Conservation (phyloP, 768 basidiomycete genomes). For the Exidia glandulosa region DNA sequence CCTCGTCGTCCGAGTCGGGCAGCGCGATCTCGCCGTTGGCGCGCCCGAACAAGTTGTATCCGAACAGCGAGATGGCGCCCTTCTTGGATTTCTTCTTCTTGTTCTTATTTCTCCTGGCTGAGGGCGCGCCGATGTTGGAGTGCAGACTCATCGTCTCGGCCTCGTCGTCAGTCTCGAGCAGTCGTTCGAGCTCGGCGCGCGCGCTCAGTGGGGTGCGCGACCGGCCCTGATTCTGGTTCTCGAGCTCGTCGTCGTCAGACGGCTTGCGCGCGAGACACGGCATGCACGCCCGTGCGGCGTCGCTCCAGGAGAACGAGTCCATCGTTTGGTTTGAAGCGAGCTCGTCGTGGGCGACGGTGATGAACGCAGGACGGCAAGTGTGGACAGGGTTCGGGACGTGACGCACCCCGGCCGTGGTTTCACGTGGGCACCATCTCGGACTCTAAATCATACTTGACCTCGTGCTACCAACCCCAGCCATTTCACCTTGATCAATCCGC, state of each 20-base stretch:
- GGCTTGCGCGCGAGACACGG: conserved; percentile 33
- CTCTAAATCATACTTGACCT: no score
- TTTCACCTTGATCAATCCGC: no score
- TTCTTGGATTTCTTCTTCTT: conserved; percentile 15
- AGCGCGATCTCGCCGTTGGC: conserved; percentile 39
- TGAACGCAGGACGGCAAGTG: no score
- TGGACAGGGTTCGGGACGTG: no score
- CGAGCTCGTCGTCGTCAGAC: conserved; percentile 21
- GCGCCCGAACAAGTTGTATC: conserved; percentile 57
- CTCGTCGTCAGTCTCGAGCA: conserved; percentile 40
- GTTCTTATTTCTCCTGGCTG: conserved; percentile 24
- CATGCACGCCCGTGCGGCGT: conserved; percentile 49
- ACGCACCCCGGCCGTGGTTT: no score
- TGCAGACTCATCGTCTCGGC: conserved; percentile 56
- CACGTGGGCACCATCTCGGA: no score
- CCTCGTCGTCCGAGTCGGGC: conserved; percentile 44
- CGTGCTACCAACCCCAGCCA: no score
- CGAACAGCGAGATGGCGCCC: conserved; percentile 43
- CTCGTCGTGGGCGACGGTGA: no score
- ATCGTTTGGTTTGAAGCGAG: no score
- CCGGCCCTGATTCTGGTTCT: conserved; percentile 25
- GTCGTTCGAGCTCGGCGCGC: conserved; percentile 37
- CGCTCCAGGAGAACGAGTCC: conserved; percentile 50
- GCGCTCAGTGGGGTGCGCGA: conserved; percentile 12
- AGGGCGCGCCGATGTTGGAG: conserved; percentile 44